Evolutionary conservation across 2,329 filamentous ascomycete species (phyloP), one percentile per base, ranked within the genome.

Genomic region (Chalaropsis thielavioides): DNA sequence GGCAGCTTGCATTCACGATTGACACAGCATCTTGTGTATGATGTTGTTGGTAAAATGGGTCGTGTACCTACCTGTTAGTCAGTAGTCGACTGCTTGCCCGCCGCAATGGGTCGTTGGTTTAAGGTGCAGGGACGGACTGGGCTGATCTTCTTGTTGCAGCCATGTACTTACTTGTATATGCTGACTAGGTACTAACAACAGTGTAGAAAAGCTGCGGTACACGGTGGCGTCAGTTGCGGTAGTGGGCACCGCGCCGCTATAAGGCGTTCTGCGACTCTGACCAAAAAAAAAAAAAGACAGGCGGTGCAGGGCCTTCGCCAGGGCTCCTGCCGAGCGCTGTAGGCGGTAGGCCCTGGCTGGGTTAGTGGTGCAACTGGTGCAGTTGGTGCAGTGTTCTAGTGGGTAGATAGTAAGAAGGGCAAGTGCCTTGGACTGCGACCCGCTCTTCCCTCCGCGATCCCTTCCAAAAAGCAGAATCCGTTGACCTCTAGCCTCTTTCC

Each of bases 91-190:
- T 38, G 54, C n/a, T 8, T 1, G 35, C 35, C 35, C 54, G 27
- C 54, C 54, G 54, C 27, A 58, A 58, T n/a, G 27, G 31, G 68
- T 72, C 70, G 68, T 58, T 67, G 38, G 60, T 63, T 66, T 61
- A 65, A 65, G 43, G 64, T 65, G 60, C 58, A 65, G 64, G 58
- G 56, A 54, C 44, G 61, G 38, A 46, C 64, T 60, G 31, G 54
- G 24, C 24, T 43, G 40, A 60, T 44, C 56, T 46, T 46, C 5
- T 49, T 64, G 46, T 24, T 27, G 46, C 46, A 51, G 24, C 46
- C 46, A 51, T 51, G 46, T 65, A 65, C 64, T 61, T 61, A 8
- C 24, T 38, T 22, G 22, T 65, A 65, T 59, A 43, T 61, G 15
- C 40, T 11, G 8, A 11, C 11, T 19, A 62, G 27, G 59, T 65